These are phyloP conservation scores for Fusarium irregulare DNA, from an alignment of 2,329 filamentous ascomycete genomes.

Conservation along the genomic window DNA sequence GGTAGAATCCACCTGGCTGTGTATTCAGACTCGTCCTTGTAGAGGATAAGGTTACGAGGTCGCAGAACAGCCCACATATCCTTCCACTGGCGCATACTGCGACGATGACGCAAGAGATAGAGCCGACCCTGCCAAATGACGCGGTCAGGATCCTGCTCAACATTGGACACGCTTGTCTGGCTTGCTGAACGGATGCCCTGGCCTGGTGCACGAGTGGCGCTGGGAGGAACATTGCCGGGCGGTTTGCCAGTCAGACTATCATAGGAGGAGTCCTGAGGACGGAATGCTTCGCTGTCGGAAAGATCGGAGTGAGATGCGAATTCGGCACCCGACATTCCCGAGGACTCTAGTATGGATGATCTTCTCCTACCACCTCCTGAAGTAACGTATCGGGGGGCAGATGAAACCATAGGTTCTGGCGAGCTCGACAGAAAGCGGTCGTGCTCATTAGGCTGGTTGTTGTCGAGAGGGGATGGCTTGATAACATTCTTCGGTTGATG, in stretches of 20 bases:
- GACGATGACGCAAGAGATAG: slow-evolving; percentile 83
- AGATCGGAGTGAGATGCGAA: slow-evolving; percentile 87
- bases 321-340: slow-evolving; percentile 71
- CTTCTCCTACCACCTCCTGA: slow-evolving; percentile 58
- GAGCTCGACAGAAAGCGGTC: slow-evolving; percentile 67
- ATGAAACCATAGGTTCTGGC: slow-evolving; percentile 63
- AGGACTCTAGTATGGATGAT: slow-evolving; percentile 74
- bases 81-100: slow-evolving; percentile 92
- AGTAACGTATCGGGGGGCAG: slow-evolving; percentile 50
- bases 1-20: slow-evolving; percentile 84
- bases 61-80: slow-evolving; percentile 92
- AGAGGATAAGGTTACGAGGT: slow-evolving; percentile 84
- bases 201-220: slow-evolving; percentile 47
- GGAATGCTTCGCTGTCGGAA: slow-evolving; percentile 74
- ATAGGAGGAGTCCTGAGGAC: slow-evolving; percentile 62
- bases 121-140: slow-evolving; percentile 96
- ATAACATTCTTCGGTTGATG: slow-evolving; percentile 55
- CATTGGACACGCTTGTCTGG: slow-evolving; percentile 66
- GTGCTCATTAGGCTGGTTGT: slow-evolving; percentile 47
- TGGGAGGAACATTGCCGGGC: slow-evolving; percentile 39
- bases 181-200: slow-evolving; percentile 66
- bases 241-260: slow-evolving; percentile 61
- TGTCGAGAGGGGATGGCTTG: slow-evolving; percentile 32
- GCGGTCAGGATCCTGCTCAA: slow-evolving; percentile 79
- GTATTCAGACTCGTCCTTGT: slow-evolving; percentile 94